Percentiles rank a stretch among this genome's conserved stretches.
These are phyloP conservation scores for Phallus indusiatus DNA, from an alignment of 768 basidiomycete species.

Conservation along the genomic window DNA sequence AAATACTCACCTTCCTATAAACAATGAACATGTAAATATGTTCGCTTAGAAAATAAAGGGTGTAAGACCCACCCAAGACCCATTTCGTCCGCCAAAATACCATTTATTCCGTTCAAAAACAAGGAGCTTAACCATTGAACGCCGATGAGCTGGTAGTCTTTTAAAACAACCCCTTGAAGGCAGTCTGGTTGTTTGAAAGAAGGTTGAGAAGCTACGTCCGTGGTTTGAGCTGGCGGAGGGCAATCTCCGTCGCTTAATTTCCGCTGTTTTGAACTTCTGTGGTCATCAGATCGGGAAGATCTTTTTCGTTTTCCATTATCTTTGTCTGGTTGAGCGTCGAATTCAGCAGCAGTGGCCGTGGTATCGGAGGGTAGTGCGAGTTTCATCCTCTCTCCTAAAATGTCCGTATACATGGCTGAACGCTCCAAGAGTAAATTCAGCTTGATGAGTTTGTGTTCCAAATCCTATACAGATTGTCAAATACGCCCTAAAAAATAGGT, in stretches of 20 bases:
- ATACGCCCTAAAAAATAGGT: neutral
- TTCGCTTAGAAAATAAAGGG: constrained; percentile 6
- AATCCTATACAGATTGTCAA: constrained; percentile 30
- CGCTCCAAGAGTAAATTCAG: constrained; percentile 66
- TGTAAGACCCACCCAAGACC: constrained; percentile 76
- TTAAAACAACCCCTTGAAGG: constrained; percentile 77
- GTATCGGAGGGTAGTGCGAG: constrained; percentile 32
- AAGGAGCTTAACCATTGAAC: constrained; percentile 92
- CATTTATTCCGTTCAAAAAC: constrained; percentile 76
- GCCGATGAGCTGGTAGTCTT: constrained; percentile 88
- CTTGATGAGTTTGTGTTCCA: constrained; percentile 37
- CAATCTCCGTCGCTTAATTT: constrained; percentile 13
- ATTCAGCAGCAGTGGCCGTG: constrained; percentile 10
- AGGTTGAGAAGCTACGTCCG: constrained; percentile 13
- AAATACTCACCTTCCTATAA: constrained; percentile 5
- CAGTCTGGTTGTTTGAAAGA: constrained; percentile 65
- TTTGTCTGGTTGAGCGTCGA: constrained; percentile 8
- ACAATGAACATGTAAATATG: neutral
- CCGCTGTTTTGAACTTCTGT: constrained; percentile 16
- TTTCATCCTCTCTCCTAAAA: constrained; percentile 71
- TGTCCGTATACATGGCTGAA: constrained; percentile 63
- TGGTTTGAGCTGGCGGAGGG: neutral
- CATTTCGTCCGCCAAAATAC: constrained; percentile 90
- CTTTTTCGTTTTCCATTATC: constrained; percentile 15
- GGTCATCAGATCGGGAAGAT: constrained; percentile 3